Evolutionary conservation across 805 yeast species (phyloP).

Genomic region (Clavispora vitiphila): DNA sequence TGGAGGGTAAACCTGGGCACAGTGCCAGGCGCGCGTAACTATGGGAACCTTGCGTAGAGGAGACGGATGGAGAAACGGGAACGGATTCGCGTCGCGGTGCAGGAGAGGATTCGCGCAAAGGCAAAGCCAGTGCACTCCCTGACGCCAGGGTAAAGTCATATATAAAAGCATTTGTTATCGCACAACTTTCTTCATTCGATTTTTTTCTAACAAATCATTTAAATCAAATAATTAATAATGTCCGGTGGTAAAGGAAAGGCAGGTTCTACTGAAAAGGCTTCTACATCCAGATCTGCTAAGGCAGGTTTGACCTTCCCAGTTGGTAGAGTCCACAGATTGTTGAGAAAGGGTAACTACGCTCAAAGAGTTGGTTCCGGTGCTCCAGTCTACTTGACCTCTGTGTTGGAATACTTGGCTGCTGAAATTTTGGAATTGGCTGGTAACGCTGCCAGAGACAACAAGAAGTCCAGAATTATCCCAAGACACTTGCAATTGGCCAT

Average conservation of each 20-base stretch:
- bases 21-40: conserved; percentile 11
- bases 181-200: conserved; percentile 3
- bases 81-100: conserved; percentile 6
- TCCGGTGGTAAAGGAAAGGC: conserved; percentile 36
- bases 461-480: conserved; percentile 71
- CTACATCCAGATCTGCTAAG: conserved; percentile 46
- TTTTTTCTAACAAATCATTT: conserved; percentile 3
- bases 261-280: conserved; percentile 43
- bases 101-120: conserved; percentile 6
- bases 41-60: conserved; percentile 10
- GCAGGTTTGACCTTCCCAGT: conserved; percentile 49
- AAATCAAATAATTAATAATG: conserved; percentile 12
- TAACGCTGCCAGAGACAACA: conserved; percentile 65
- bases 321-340: conserved; percentile 48
- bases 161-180: conserved; percentile 9
- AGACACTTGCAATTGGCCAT: conserved; percentile 50
- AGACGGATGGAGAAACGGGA: conserved; percentile 9
- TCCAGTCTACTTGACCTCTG: conserved; percentile 47
- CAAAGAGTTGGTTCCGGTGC: conserved; percentile 52
- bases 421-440: conserved; percentile 50
- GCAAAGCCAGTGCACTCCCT: conserved; percentile 5
- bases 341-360: conserved; percentile 48
- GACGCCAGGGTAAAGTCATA: conserved; percentile 2
- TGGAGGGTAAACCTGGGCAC: conserved; percentile 7
- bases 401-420: conserved; percentile 46